phyloP scores from a whole-genome alignment of 768 basidiomycete genomes.

The Lentinus tigrinus region DNA sequence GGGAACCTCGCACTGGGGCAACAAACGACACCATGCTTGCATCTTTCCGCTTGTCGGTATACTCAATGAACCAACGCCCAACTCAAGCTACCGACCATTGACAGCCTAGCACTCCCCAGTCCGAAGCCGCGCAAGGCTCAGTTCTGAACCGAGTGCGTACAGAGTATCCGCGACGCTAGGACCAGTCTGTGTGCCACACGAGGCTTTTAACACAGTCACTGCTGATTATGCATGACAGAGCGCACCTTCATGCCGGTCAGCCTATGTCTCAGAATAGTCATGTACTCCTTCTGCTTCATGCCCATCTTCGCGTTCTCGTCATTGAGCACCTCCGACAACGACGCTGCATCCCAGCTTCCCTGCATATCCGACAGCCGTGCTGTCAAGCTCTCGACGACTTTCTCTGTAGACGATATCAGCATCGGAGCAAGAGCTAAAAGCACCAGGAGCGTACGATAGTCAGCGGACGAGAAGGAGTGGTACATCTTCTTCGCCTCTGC shows the following conservation, averaged over 20 bases:
- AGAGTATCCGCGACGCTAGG: slow-evolving; percentile 33
- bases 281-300: slow-evolving; percentile 51
- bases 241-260: slow-evolving; percentile 80
- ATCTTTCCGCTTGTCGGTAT: too few species aligned
- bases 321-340: slow-evolving; percentile 41
- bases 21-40: too few species aligned
- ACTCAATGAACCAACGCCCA: too few species aligned
- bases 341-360: slow-evolving; percentile 37
- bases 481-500: slow-evolving; percentile 57
- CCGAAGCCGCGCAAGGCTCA: slow-evolving; percentile 25
- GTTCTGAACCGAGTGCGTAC: slow-evolving; percentile 28
- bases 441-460: slow-evolving; percentile 42
- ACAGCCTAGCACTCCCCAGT: too few species aligned
- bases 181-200: slow-evolving; percentile 29
- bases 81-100: background rate
- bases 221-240: background rate
- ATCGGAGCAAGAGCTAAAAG: background rate
- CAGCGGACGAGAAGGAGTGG: slow-evolving; percentile 36
- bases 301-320: slow-evolving; percentile 40
- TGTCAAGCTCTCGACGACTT: slow-evolving; percentile 34
- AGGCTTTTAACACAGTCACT: background rate
- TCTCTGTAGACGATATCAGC: slow-evolving; percentile 23
- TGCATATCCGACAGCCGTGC: slow-evolving; percentile 29
- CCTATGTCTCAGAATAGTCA: slow-evolving; percentile 74
- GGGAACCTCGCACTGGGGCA: too few species aligned